A percentile compares a stretch with the other conserved stretches of the same genome.
These are phyloP conservation scores for Priceomyces carsonii DNA, from an alignment of 805 yeast species.

Conservation along the genomic window DNA sequence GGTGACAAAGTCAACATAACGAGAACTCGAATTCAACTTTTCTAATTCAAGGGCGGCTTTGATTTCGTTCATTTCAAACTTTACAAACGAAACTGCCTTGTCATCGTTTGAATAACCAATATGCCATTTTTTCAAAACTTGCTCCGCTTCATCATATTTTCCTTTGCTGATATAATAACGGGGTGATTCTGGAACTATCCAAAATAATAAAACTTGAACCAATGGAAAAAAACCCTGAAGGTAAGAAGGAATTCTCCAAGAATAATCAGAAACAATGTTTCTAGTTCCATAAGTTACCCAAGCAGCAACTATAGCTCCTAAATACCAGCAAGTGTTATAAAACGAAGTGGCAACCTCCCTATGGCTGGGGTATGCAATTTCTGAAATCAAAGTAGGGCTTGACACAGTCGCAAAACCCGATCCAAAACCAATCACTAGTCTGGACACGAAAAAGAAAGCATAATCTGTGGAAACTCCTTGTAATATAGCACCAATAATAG, in stretches of 20 bases:
- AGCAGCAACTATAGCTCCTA: conserved; percentile 56
- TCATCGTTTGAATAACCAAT: conserved; percentile 38
- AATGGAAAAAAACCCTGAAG: conserved; percentile 51
- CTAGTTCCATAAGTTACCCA: conserved; percentile 52
- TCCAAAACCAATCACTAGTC: conserved; percentile 53
- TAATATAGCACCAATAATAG: conserved; percentile 34
- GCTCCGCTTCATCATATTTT: conserved; percentile 43
- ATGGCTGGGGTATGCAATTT: conserved; percentile 50
- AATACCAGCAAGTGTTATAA: conserved; percentile 53
- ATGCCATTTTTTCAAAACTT: conserved; percentile 39
- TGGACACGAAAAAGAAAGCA: conserved; percentile 42
- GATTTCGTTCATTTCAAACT: conserved; percentile 42
- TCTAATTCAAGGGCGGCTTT: conserved; percentile 42
- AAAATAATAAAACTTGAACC: conserved; percentile 35
- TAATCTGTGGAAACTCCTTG: conserved; percentile 38
- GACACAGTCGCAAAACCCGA: conserved; percentile 40
- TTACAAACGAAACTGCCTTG: conserved; percentile 25
- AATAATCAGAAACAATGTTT: conserved; percentile 28
- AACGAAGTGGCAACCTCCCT: conserved; percentile 44
- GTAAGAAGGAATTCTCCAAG: conserved; percentile 58
- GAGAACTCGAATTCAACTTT: conserved; percentile 28
- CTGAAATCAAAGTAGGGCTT: conserved; percentile 51
- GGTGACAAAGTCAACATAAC: conserved; percentile 38
- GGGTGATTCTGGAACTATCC: conserved; percentile 51
- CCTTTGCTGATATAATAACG: conserved; percentile 45